Evolutionary conservation across 192 early-diverging fungal genomes (phyloP).

Genomic region (Coemansia sp.): DNA sequence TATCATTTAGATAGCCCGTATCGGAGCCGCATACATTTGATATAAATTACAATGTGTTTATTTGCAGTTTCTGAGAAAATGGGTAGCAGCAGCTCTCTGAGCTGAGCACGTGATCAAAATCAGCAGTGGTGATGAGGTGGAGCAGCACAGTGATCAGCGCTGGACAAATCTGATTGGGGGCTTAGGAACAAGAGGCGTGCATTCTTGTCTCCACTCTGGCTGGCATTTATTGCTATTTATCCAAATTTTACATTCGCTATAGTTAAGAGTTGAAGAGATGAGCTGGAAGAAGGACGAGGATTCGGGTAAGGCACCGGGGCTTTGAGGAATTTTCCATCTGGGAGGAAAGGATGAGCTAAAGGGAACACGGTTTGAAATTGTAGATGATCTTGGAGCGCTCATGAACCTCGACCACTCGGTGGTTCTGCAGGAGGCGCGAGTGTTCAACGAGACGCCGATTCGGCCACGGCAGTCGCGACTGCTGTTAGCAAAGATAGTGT

Average conservation of each 20-base stretch:
- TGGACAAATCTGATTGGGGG: background rate
- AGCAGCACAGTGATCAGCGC: background rate
- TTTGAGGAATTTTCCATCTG: background rate
- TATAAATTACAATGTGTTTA: background rate
- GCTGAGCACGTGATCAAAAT: background rate
- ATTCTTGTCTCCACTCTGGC: background rate
- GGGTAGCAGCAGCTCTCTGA: background rate
- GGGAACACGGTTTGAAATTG: background rate
- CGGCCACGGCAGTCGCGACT: constrained; percentile 91
- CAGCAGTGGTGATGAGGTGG: background rate
- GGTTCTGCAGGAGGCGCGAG: constrained; percentile 93
- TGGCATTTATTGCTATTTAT: background rate
- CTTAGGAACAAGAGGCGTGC: background rate
- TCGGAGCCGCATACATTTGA: too few species aligned
- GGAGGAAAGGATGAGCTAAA: background rate
- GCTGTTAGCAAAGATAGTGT: constrained; percentile 90
- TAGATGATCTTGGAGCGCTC: constrained; percentile 77
- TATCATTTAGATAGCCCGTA: too few species aligned
- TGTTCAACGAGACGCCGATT: constrained; percentile 96
- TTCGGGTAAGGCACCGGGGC: constrained; percentile 27
- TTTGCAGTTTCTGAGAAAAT: background rate
- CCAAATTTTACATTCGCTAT: background rate
- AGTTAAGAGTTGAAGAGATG: constrained; percentile 19
- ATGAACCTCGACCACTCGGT: constrained; percentile 88
- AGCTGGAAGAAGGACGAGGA: constrained; percentile 55